These are phyloP conservation scores for Lachnellula hyalina DNA, from an alignment of 2,329 filamentous ascomycete genomes.

Conservation along the genomic window DNA sequence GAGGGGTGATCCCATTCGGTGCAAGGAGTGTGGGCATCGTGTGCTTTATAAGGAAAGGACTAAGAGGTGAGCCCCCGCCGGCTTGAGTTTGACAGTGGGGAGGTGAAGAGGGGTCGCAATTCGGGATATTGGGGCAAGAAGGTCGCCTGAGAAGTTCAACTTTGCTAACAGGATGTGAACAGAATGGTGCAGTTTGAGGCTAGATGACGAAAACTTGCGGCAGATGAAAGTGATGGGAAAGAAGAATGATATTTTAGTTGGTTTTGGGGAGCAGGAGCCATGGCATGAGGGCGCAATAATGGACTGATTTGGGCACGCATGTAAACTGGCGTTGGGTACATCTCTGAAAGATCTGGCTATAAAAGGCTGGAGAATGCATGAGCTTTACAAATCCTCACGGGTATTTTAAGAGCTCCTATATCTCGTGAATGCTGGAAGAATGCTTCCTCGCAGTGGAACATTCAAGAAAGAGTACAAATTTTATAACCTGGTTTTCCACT, in stretches of 20 bases:
- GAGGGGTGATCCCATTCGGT: constrained; percentile 75
- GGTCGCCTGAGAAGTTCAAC: background rate
- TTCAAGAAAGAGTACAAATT: background rate
- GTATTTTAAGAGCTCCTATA: background rate
- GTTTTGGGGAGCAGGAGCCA: background rate
- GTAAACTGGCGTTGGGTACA: background rate
- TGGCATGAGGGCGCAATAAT: background rate
- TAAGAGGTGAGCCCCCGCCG: constrained; percentile 64
- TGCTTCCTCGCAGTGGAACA: background rate
- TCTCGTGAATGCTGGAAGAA: background rate
- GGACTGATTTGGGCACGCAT: background rate
- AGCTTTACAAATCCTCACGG: background rate
- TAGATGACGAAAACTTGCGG: constrained; percentile 44
- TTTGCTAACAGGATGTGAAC: constrained; percentile 20
- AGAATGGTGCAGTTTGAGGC: constrained; percentile 99
- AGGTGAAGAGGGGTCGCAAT: too few relatives aligned
- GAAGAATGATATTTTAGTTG: background rate
- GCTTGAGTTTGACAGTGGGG: background rate
- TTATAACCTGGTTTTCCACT: background rate
- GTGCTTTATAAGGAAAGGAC: constrained; percentile 98
- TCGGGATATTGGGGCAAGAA: constrained; percentile 1
- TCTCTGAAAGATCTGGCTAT: background rate
- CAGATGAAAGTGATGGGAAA: background rate
- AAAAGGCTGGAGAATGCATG: background rate
- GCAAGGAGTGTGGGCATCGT: constrained; percentile 89